Base-by-base conservation (phyloP, 768 basidiomycete species). In the Macrocybe gigantea region DNA sequence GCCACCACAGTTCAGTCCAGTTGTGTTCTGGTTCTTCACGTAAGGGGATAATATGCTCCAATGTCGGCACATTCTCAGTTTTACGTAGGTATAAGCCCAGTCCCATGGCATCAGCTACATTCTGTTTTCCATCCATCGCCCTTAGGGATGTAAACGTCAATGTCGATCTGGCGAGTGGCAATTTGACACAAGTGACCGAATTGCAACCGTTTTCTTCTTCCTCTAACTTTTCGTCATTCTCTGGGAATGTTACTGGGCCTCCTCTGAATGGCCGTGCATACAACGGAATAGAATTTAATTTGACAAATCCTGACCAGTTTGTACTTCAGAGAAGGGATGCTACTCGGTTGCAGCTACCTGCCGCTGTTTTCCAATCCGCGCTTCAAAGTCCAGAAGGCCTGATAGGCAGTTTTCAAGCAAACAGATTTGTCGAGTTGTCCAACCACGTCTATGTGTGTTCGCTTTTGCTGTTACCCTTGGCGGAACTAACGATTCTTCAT, bases 11-110 rank as follows among this genome's bases (percentile, higher is more conserved):
- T 77, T 77, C 36, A 67, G 61, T 11, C 78, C 79, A 0, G 67
- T 77, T 12, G 64, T 78, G 14, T 79, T 80, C 56, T 82, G 79
- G 80, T 77, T 79, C 58, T 79, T 80, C 60, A 66, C 65, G 39
- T 73, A 67, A 57, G 61, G 61, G 15, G 33, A 57, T 41, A 29
- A 14, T 4, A n/a, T 39, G 9, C 12, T n/a, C 13, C 7, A 2
- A n/a, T 11, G 31, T 15, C 9, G 8, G 4, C 9, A 34, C 9
- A 14, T 39, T 5, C 30, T 11, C 15, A 36, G 30, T 33, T 15
- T 13, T 44, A 29, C 37, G 15, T 39, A 68, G 66, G 33, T 70
- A 70, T 45, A 50, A 61, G n/a, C 71, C 75, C 11, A 41, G 53
- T 29, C 57, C 71, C 1, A 53, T 50, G 44, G 67, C 74, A 3